phyloP scores from a whole-genome alignment of 2,329 filamentous ascomycete species.

The Talaromyces albobiverticillius region DNA sequence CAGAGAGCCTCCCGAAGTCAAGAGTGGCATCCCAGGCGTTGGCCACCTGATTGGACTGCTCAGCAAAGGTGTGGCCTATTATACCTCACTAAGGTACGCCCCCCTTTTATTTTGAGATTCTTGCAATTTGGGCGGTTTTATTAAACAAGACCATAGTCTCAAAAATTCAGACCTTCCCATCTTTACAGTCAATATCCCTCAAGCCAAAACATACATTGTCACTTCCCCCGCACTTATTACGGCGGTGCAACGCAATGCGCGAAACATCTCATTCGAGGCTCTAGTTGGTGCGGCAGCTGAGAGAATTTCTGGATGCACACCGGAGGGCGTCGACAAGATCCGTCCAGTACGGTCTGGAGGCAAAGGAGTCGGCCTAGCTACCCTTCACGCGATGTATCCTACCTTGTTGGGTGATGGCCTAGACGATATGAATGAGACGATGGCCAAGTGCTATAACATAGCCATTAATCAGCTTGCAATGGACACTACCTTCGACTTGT shows the following conservation, averaged over 20 bases:
- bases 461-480: slow-evolving; percentile 20
- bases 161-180: slow-evolving; percentile 17
- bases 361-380: slow-evolving; percentile 16
- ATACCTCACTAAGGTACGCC: slow-evolving; percentile 19
- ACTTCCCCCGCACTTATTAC: slow-evolving; percentile 23
- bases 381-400: slow-evolving; percentile 25
- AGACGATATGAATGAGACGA: slow-evolving; percentile 26
- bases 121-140: too few species aligned
- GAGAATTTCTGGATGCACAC: slow-evolving; percentile 20
- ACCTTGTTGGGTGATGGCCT: slow-evolving; percentile 21
- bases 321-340: slow-evolving; percentile 19
- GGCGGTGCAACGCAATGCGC: slow-evolving; percentile 23
- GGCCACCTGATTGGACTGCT: slow-evolving; percentile 26
- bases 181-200: slow-evolving; percentile 24
- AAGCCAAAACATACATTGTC: slow-evolving; percentile 26
- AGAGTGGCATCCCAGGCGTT: slow-evolving; percentile 23
- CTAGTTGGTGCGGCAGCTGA: slow-evolving; percentile 18
- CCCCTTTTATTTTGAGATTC: not conserved
- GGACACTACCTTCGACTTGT: slow-evolving; percentile 20
- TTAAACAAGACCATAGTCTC: not conserved
- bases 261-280: slow-evolving; percentile 24
- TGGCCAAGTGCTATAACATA: slow-evolving; percentile 18
- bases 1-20: slow-evolving; percentile 24
- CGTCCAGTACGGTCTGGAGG: slow-evolving; percentile 21
- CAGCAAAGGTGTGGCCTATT: slow-evolving; percentile 24